Conservation (phyloP, 257 asterid genomes). For the Nicotiana attenuata region DNA sequence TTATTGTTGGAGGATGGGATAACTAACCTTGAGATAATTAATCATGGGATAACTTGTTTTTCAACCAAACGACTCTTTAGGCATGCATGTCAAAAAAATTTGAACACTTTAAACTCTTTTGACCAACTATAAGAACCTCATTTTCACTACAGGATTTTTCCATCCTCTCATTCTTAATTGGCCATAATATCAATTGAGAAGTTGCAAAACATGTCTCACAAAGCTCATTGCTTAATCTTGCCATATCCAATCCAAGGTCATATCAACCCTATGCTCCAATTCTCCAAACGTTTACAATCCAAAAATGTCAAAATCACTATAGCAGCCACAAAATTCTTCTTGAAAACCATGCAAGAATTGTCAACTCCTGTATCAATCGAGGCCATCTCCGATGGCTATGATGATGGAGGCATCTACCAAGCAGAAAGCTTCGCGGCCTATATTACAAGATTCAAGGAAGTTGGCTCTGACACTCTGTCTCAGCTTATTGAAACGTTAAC, state of each 20-base stretch:
- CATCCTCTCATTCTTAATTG: neutral
- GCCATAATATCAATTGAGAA: neutral
- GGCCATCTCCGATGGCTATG: conserved; percentile 12
- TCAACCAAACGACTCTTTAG: no score
- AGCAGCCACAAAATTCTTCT: neutral
- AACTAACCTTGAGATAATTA: no score
- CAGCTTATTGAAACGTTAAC: neutral
- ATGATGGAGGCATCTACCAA: neutral
- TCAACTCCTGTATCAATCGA: conserved; percentile 3
- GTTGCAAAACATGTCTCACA: neutral
- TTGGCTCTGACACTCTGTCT: neutral
- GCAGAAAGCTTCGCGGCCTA: conserved; percentile 22
- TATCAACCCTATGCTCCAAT: conserved; percentile 45
- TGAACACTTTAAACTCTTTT: neutral
- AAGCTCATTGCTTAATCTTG: conserved; percentile 27
- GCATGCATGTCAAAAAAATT: no score
- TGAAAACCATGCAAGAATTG: conserved; percentile 11
- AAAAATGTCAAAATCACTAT: conserved; percentile 16
- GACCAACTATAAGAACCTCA: neutral
- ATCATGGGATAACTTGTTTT: no score
- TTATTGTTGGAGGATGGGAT: no score
- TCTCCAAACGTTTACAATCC: conserved; percentile 31
- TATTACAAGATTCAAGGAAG: conserved; percentile 22
- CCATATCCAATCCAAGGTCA: conserved; percentile 43
- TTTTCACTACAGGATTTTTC: neutral